These are phyloP conservation scores for Alternaria gansuensis DNA, from an alignment of 2,329 filamentous ascomycete genomes.

Conservation along the genomic window DNA sequence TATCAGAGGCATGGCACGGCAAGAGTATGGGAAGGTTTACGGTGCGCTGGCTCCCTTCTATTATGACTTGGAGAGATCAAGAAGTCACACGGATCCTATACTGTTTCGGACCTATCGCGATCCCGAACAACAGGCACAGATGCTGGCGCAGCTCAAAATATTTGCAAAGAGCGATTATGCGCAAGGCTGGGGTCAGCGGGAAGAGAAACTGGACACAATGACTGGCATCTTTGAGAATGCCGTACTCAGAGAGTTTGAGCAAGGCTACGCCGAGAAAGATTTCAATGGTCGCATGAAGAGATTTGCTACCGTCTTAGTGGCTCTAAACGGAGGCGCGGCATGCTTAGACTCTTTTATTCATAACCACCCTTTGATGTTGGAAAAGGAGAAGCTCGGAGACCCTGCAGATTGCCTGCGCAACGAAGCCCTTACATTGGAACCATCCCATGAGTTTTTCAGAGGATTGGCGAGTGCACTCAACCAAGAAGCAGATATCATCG, in stretches of 20 bases:
- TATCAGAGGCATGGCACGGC: slow-evolving; percentile 81
- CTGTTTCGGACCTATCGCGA: slow-evolving; percentile 88
- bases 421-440: slow-evolving; percentile 76
- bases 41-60: slow-evolving; percentile 90
- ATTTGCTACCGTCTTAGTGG: slow-evolving; percentile 85
- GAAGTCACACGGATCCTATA: slow-evolving; percentile 78
- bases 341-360: slow-evolving; percentile 87
- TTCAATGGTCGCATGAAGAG: slow-evolving; percentile 87
- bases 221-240: slow-evolving; percentile 87
- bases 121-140: slow-evolving; percentile 88
- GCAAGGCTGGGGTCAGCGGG: slow-evolving; percentile 74
- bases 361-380: slow-evolving; percentile 83
- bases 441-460: slow-evolving; percentile 83
- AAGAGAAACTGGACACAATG: slow-evolving; percentile 77
- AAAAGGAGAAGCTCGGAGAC: slow-evolving; percentile 74
- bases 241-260: slow-evolving; percentile 89
- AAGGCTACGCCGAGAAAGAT: slow-evolving; percentile 88
- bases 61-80: slow-evolving; percentile 76
- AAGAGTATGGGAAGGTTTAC: slow-evolving; percentile 92
- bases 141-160: slow-evolving; percentile 79
- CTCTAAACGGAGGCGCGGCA: slow-evolving; percentile 80
- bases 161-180: slow-evolving; percentile 86
- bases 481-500: slow-evolving; percentile 81
- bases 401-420: slow-evolving; percentile 83
- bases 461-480: slow-evolving; percentile 77